Evolutionary conservation across 2,329 filamentous ascomycete genomes (phyloP), one percentile per base, ranked within the genome.

Genomic region (Exserohilum turcica): DNA sequence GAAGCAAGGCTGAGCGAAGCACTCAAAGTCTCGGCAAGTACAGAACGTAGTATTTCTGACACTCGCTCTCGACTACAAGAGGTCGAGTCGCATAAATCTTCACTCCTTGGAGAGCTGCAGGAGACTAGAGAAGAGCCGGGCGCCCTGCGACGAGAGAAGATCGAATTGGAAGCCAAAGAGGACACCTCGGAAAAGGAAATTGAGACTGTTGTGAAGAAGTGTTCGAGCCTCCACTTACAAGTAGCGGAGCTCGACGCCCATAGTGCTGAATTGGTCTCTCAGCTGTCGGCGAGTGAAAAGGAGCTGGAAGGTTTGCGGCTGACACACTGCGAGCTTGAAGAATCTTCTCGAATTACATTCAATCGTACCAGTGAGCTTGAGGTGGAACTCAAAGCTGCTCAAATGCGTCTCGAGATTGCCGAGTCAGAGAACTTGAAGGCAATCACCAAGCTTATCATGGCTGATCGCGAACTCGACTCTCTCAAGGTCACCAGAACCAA

Each of bases 401-500:
- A 58, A 32, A 62, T 65, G 43, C 62, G 60, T 21, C 64, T 70
- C 8, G 54, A 65, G 2, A 61, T 60, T 44, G 56, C 62, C 8
- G 60, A 70, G 29, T 61, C 61, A 8, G 65, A 68, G 51, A 52
- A 57, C 28, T 51, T 71, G 2, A 58, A 59, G 10, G 59, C 60
- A 15, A 31, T 27, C 21, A 45, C 36, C 2, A 63, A 58, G 29
- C 49, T 64, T 0, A 52, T 61, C n/a, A 60, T 65, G 32, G 65
- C 66, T 6, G 64, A 74, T 28, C 60, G 65, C 32, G 66, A 74
- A 31, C 54, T 74, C 12, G 43, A 54, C 8, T 53, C 55, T 7
- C 54, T 74, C 16, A 67, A 64, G 16, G 56, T 63, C 12, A 60
- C 65, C 4, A 72, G 71, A 10, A 43, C 53, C 5, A 60, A 65